These are phyloP conservation scores for Clonostachys sp. DNA, from an alignment of 2,329 filamentous ascomycete genomes.

Conservation along the genomic window DNA sequence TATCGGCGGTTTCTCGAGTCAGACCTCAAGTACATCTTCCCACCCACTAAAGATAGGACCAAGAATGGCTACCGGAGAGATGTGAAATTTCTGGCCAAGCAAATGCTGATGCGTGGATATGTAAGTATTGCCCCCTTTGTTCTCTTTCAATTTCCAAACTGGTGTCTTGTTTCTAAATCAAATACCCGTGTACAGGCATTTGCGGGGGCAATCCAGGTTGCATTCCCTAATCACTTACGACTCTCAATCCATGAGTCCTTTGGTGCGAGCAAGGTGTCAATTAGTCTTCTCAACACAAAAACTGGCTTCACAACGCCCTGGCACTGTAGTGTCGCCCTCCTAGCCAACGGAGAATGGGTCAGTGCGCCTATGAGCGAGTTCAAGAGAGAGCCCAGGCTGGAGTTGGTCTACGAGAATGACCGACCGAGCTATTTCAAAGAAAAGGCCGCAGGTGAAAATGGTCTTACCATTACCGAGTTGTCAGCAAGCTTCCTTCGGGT, in stretches of 20 bases:
- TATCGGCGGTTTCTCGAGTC: conserved; percentile 20
- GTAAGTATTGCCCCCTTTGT: not conserved
- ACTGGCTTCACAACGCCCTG: conserved; percentile 22
- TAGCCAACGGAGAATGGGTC: conserved; percentile 14
- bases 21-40: conserved; percentile 19
- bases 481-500: not conserved
- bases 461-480: not conserved
- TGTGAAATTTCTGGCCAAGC: conserved; percentile 18
- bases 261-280: conserved; percentile 16
- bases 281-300: conserved; percentile 18
- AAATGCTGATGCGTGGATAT: conserved; percentile 21
- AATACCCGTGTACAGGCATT: conserved; percentile 7
- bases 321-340: conserved; percentile 17
- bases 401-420: conserved; percentile 12
- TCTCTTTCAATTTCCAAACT: no score
- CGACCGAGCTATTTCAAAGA: conserved; percentile 7
- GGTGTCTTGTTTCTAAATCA: no score
- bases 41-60: conserved; percentile 8
- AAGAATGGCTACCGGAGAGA: conserved; percentile 15
- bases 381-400: conserved; percentile 9
- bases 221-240: conserved; percentile 16
- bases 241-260: conserved; percentile 21
- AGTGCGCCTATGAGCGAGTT: conserved; percentile 17
- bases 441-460: not conserved
- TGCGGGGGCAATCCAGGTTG: conserved; percentile 14